Conservation (phyloP, 2,329 filamentous ascomycete genomes). For the Neofusicoccum sp. region DNA sequence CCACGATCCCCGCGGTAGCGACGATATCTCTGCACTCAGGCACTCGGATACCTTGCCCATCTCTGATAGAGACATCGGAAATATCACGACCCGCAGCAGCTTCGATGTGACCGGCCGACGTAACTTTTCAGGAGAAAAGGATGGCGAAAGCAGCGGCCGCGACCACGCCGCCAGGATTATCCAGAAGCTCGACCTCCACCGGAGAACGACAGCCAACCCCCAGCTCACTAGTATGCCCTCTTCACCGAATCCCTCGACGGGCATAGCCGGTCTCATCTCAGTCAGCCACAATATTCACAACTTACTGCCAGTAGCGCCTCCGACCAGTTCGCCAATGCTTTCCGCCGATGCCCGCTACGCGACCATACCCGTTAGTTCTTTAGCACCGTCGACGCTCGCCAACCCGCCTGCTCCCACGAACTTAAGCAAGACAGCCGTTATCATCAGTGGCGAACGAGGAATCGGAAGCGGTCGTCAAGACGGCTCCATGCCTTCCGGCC, state of each 20-base stretch:
- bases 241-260: slow-evolving; percentile 41
- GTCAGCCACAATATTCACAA: slow-evolving; percentile 53
- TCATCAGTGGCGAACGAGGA: slow-evolving; percentile 73
- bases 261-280: slow-evolving; percentile 82
- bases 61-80: slow-evolving; percentile 53
- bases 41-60: slow-evolving; percentile 64
- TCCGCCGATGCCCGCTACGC: slow-evolving; percentile 37
- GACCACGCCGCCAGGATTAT: slow-evolving; percentile 88
- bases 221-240: slow-evolving; percentile 36
- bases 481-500: slow-evolving; percentile 73
- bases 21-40: slow-evolving; percentile 57
- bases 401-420: slow-evolving; percentile 81
- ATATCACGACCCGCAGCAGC: slow-evolving; percentile 61
- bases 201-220: slow-evolving; percentile 66
- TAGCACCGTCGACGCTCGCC: slow-evolving; percentile 80
- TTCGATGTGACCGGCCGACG: slow-evolving; percentile 63
- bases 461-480: slow-evolving; percentile 61
- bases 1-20: slow-evolving; percentile 53
- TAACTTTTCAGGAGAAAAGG: slow-evolving; percentile 54
- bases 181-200: slow-evolving; percentile 85
- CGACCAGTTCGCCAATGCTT: slow-evolving; percentile 26
- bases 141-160: slow-evolving; percentile 69
- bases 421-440: slow-evolving; percentile 80
- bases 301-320: slow-evolving; percentile 16
- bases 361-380: slow-evolving; percentile 55